Conservation (phyloP, 805 yeast genomes). For the Candida boleticola region DNA sequence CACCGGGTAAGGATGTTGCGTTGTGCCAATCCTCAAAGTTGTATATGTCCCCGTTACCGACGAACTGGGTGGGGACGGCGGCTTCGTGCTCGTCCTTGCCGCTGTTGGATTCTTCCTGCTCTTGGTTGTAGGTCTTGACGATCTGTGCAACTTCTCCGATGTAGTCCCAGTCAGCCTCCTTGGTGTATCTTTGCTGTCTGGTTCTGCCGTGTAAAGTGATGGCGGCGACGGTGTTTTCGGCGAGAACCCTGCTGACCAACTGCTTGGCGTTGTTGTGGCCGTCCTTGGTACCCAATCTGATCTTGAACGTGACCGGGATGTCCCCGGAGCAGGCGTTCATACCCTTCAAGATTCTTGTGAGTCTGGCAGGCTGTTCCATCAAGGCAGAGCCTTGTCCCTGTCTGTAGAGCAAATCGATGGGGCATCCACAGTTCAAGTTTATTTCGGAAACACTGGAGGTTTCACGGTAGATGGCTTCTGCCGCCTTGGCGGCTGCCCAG, state of each 20-base stretch:
- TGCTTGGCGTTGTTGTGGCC: conserved; percentile 83
- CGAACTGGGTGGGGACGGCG: conserved; percentile 64
- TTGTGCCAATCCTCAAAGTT: conserved; percentile 85
- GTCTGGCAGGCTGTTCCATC: conserved; percentile 81
- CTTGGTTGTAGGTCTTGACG: conserved; percentile 58
- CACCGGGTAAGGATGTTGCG: conserved; percentile 60
- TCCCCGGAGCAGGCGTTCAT: conserved; percentile 91
- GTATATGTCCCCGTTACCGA: conserved; percentile 94
- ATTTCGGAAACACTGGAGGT: conserved; percentile 71
- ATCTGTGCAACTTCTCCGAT: conserved; percentile 68
- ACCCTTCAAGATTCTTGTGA: conserved; percentile 74
- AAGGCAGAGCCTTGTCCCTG: conserved; percentile 96
- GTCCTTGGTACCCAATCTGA: conserved; percentile 89
- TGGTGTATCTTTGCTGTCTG: conserved; percentile 91
- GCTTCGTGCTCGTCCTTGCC: conserved; percentile 57
- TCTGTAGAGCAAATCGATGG: conserved; percentile 89
- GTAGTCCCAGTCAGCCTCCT: conserved; percentile 91
- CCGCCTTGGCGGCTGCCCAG: conserved; percentile 91
- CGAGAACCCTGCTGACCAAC: conserved; percentile 66
- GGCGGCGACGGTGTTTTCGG: conserved; percentile 82
- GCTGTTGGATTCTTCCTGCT: conserved; percentile 41
- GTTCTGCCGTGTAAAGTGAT: conserved; percentile 95
- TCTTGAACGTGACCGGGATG: conserved; percentile 85
- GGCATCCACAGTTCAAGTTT: conserved; percentile 95
- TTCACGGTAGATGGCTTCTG: conserved; percentile 68